Conservation (phyloP, 75 land plant species). For the Pinus tabuliformis region DNA sequence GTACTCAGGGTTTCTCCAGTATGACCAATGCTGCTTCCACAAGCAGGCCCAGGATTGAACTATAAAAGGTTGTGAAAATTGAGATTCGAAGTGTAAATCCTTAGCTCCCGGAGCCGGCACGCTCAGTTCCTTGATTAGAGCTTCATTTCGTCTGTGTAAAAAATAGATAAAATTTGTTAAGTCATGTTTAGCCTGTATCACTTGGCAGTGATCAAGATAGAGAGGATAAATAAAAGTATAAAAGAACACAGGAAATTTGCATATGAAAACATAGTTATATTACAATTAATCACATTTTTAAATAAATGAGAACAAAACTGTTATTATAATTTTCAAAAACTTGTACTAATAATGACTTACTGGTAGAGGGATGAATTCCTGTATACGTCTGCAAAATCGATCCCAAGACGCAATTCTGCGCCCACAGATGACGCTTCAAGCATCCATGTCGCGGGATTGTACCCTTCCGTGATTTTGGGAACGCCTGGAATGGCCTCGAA, state of each 20-base stretch:
- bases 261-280: too few species aligned
- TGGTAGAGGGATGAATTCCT: constrained; percentile 42
- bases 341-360: constrained; percentile 21
- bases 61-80: constrained; percentile 49
- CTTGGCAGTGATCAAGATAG: too few species aligned
- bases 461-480: constrained; percentile 49
- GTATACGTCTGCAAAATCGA: constrained; percentile 65
- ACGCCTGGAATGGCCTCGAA: constrained; percentile 65
- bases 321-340: too few species aligned
- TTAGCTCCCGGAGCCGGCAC: constrained; percentile 52
- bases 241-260: too few species aligned
- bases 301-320: too few species aligned
- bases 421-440: constrained; percentile 38
- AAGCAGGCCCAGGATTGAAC: constrained; percentile 55
- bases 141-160: constrained; percentile 48
- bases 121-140: constrained; percentile 57
- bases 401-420: constrained; percentile 39
- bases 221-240: too few species aligned
- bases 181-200: too few species aligned
- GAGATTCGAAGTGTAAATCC: constrained; percentile 64
- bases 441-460: constrained; percentile 87
- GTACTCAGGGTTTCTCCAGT: constrained; percentile 85
- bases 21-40: constrained; percentile 73
- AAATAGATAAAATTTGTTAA: too few species aligned
- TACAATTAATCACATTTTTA: too few species aligned